A percentile compares a stretch with the other conserved stretches of the same genome.
These are phyloP conservation scores for Aspergillus clavatus DNA, from an alignment of 2,329 filamentous ascomycete genomes.

Conservation along the genomic window DNA sequence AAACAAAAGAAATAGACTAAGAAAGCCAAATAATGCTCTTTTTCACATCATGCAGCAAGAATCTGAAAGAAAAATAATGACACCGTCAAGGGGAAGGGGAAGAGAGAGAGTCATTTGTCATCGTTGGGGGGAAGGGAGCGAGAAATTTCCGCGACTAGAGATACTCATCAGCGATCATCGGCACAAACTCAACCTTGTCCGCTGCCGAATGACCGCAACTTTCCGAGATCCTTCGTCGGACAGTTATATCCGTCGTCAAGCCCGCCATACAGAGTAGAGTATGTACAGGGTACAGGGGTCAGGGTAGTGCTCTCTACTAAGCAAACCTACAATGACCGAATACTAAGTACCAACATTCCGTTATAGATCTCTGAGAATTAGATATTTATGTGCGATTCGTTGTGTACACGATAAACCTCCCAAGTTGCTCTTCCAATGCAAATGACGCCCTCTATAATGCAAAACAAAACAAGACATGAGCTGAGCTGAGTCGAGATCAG, in stretches of 20 bases:
- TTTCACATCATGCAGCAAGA: not conserved
- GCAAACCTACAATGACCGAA: no score
- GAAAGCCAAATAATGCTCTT: no score
- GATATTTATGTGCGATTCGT: not conserved
- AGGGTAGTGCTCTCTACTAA: no score
- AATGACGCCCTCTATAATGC: not conserved
- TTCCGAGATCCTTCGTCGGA: not conserved
- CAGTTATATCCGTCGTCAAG: no score
- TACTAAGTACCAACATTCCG: no score
- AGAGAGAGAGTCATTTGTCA: no score
- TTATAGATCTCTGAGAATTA: not conserved
- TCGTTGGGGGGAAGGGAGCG: no score
- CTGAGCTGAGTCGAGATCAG: not conserved
- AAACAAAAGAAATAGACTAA: conserved; percentile 7
- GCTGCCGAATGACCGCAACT: no score
- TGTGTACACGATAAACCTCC: not conserved
- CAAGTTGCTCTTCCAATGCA: not conserved
- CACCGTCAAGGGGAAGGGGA: no score
- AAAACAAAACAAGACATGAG: not conserved
- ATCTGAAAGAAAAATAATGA: not conserved
- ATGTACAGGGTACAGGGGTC: no score
- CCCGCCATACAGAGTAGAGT: no score
- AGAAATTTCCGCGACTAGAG: not conserved
- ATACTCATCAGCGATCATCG: not conserved
- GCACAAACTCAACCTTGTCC: not conserved